These are phyloP conservation scores for Globisporangium solare DNA, from an alignment of 352 stramenopile species.

Conservation along the genomic window DNA sequence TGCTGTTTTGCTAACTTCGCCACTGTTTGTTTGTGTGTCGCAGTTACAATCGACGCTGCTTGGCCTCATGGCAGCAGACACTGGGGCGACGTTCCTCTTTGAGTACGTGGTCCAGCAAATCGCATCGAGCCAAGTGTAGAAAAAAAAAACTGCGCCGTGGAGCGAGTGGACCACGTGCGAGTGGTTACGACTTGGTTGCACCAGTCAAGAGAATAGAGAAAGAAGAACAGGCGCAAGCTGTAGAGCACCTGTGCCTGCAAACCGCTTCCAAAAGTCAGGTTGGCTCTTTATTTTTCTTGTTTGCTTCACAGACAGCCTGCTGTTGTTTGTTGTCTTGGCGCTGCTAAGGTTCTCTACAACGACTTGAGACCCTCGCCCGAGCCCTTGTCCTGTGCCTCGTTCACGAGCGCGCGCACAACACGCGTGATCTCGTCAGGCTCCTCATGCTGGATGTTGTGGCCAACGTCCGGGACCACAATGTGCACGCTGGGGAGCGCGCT, in stretches of 20 bases:
- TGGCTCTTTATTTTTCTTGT: too few relatives aligned
- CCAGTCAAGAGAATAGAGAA: too few relatives aligned
- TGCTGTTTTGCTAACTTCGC: conserved; percentile 26
- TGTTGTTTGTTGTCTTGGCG: not conserved
- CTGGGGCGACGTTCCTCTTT: conserved; percentile 39
- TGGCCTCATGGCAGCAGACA: conserved; percentile 52
- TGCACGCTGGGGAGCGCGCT: conserved; percentile 35
- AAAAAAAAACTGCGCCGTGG: not conserved
- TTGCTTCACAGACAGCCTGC: not conserved
- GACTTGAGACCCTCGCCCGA: conserved; percentile 9
- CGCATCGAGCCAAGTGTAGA: conserved; percentile 4
- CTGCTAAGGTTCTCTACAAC: not conserved
- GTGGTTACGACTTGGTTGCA: too few relatives aligned
- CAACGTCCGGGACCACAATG: conserved; percentile 43
- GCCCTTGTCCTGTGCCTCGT: conserved; percentile 14
- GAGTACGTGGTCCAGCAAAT: conserved; percentile 28
- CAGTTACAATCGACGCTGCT: conserved; percentile 43
- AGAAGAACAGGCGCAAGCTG: too few relatives aligned
- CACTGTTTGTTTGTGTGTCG: conserved; percentile 5
- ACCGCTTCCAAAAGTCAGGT: too few relatives aligned
- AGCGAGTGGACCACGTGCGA: too few relatives aligned
- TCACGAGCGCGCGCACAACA: conserved; percentile 54
- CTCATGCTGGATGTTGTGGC: conserved; percentile 75
- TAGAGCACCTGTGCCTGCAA: too few relatives aligned
- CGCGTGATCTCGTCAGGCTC: conserved; percentile 53